Evolutionary conservation across 73 alveolate species (phyloP), one percentile per base, ranked within the genome.

Genomic region (Symbiodinium natans): DNA sequence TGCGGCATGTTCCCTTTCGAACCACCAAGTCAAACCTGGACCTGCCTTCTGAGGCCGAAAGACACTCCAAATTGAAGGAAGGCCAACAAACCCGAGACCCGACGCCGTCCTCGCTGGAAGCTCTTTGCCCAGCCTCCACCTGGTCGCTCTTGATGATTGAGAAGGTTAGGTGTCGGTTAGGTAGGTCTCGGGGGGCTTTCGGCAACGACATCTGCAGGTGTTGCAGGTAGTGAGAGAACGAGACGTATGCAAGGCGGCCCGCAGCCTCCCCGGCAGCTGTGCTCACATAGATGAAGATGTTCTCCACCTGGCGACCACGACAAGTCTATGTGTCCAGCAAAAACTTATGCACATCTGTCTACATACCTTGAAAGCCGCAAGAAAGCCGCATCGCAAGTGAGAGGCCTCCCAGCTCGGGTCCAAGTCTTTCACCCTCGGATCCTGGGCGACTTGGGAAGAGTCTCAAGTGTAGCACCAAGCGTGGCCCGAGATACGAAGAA

Each of bases 391-490:
- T n/a, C n/a, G n/a, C n/a, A n/a, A n/a, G n/a, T n/a, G n/a, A n/a
- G n/a, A n/a, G n/a, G 80, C 95, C 96, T 89, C 96, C 96, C 96
- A 89, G 56, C 31, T 13, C 5, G 96, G 96, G 34, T 89, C 96
- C 87, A 89, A 63, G 77, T 89, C 77, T 38, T 39, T 13, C 29
- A 89, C 87, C 52, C 87, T 36, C 27, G 74, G 86, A 38, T 89
- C 95, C 95, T 88, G 10, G 17, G 29, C 74, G 1, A 13, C 19
- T 56, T 56, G 27, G 19, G 27, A 21, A 29, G 68, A 0, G 6
- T 17, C 40, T 15, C 33, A 56, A 21, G 33, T 21, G 31, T 56
- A 56, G 31, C 33, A 11, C 77, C 77, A 7, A 17, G 21, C 21
- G 1, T 17, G 68, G 21, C 68, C 68, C 68, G 13, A 4, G 13